Evolutionary conservation across 495 filamentous ascomycete species (phyloP).

Genomic region (Paragyromitra xinjiangensis): DNA sequence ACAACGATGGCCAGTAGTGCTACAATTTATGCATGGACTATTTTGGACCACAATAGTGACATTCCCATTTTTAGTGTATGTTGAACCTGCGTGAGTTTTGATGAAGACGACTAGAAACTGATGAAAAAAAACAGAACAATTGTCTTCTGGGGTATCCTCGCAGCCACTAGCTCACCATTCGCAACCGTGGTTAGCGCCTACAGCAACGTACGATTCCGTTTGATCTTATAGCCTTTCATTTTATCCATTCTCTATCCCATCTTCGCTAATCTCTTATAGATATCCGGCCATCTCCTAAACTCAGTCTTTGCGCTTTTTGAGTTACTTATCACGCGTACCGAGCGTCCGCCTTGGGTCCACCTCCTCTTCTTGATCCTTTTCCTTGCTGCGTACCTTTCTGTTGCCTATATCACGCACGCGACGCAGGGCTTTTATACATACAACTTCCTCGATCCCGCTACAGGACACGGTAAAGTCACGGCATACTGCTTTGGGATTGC

Average conservation of each 20-base stretch:
- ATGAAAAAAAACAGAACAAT: conserved; percentile 59
- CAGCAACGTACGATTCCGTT: conserved; percentile 66
- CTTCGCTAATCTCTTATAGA: conserved; percentile 57
- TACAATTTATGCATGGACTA: conserved; percentile 72
- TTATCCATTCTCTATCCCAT: neutral
- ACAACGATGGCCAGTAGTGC: conserved; percentile 67
- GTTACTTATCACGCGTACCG: conserved; percentile 70
- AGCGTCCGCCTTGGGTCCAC: conserved; percentile 68
- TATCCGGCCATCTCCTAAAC: conserved; percentile 80
- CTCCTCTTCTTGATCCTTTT: conserved; percentile 68
- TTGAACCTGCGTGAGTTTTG: conserved; percentile 39
- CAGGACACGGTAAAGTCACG: conserved; percentile 61
- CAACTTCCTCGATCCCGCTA: conserved; percentile 71
- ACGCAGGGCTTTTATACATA: conserved; percentile 79
- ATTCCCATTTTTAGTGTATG: conserved; percentile 72
- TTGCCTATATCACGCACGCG: conserved; percentile 77
- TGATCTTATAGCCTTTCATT: neutral
- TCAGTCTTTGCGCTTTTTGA: conserved; percentile 75
- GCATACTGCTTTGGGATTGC: conserved; percentile 72
- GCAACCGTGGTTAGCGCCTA: conserved; percentile 65
- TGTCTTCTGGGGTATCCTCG: conserved; percentile 71
- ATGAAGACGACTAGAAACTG: conserved; percentile 58
- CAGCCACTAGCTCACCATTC: conserved; percentile 64
- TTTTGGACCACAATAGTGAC: conserved; percentile 73
- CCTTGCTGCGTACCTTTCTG: conserved; percentile 72